phyloP scores from a whole-genome alignment of 371 early-diverging fungal species.

The Umbelopsis sp. region DNA sequence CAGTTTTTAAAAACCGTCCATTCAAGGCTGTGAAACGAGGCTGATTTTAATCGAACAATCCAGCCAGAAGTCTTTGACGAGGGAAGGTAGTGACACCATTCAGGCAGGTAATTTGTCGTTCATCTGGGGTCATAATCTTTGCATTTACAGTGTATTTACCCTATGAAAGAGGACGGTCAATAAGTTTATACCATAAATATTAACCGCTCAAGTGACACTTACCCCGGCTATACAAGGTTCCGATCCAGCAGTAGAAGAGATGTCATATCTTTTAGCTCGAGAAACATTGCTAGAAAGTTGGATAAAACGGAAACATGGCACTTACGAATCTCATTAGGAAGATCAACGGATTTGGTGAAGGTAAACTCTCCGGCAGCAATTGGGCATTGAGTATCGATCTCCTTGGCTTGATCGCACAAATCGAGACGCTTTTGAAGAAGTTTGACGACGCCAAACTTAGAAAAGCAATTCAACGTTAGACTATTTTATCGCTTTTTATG shows the following conservation, averaged over 20 bases:
- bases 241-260: background rate
- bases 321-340: constrained; percentile 63
- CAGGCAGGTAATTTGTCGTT: constrained; percentile 36
- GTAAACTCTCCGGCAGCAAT: constrained; percentile 48
- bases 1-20: too few species aligned
- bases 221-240: constrained; percentile 28
- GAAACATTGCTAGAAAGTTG: background rate
- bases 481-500: background rate
- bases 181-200: background rate
- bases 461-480: constrained; percentile 30
- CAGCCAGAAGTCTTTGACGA: background rate
- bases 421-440: constrained; percentile 47
- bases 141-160: constrained; percentile 46
- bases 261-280: background rate
- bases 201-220: constrained; percentile 17
- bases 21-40: too few species aligned
- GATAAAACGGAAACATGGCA: background rate
- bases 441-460: constrained; percentile 52
- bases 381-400: constrained; percentile 62
- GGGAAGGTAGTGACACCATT: constrained; percentile 35
- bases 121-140: constrained; percentile 29
- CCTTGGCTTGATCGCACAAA: constrained; percentile 55
- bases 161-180: constrained; percentile 19
- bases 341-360: constrained; percentile 47
- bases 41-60: background rate